A percentile compares a stretch with the other conserved stretches of the same genome.
These are phyloP conservation scores for Neurospora sp. DNA, from an alignment of 2,329 filamentous ascomycete genomes.

Conservation along the genomic window DNA sequence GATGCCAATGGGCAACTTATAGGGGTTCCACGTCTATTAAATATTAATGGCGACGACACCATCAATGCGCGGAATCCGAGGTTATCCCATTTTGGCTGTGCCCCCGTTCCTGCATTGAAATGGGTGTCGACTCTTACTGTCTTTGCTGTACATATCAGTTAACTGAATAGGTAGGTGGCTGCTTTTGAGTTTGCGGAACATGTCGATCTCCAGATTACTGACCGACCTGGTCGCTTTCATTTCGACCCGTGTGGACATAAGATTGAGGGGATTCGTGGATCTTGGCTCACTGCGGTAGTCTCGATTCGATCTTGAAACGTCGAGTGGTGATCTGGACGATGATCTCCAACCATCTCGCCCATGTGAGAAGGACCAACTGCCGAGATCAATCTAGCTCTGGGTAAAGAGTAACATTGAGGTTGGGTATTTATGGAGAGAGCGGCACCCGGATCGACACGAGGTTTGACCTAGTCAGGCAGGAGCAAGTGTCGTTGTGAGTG, in stretches of 20 bases:
- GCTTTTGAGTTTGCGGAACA: background rate
- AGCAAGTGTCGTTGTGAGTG: background rate
- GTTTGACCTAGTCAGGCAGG: background rate
- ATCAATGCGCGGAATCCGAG: background rate
- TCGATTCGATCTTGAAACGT: background rate
- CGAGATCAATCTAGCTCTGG: background rate
- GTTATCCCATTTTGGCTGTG: background rate
- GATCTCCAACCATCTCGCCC: background rate
- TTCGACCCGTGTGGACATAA: background rate
- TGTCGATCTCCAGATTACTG: background rate
- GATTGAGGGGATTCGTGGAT: background rate
- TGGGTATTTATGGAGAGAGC: background rate
- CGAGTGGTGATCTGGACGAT: background rate
- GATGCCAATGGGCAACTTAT: background rate
- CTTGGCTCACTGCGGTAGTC: background rate
- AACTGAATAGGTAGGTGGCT: background rate
- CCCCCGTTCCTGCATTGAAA: background rate
- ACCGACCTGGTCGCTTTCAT: background rate
- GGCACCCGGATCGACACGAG: background rate
- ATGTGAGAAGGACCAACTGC: background rate
- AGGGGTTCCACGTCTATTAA: background rate
- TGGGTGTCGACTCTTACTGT: background rate
- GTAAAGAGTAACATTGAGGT: background rate
- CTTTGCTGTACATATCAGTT: background rate
- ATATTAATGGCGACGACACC: background rate